Conservation (phyloP, 768 basidiomycete species). For the Agrocybe pediades region DNA sequence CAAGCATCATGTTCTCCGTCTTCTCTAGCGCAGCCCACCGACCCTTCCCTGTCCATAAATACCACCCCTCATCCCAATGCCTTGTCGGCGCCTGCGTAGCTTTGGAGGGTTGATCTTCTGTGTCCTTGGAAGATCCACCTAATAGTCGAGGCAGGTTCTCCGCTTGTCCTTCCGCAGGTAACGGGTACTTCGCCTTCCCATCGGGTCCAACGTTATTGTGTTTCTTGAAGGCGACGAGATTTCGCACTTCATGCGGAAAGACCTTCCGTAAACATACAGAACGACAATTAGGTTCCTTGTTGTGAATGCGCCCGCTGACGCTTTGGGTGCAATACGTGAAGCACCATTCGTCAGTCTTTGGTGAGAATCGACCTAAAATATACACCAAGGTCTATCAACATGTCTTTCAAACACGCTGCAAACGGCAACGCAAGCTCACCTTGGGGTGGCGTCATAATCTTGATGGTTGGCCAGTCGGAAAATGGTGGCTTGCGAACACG, state of each 20-base stretch:
- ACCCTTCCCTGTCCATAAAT: constrained; percentile 66
- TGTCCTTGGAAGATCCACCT: constrained; percentile 39
- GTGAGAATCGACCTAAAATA: constrained; percentile 52
- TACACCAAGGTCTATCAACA: constrained; percentile 3
- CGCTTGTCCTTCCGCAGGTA: constrained; percentile 69
- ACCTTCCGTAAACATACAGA: constrained; percentile 67
- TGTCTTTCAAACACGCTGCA: background rate
- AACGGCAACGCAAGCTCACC: constrained; percentile 29
- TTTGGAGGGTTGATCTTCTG: constrained; percentile 27
- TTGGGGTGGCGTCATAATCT: constrained; percentile 54
- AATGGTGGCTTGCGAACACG: constrained; percentile 38
- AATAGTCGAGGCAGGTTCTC: constrained; percentile 45
- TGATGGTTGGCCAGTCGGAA: constrained; percentile 53
- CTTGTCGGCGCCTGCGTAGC: constrained; percentile 40
- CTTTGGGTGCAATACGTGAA: constrained; percentile 64
- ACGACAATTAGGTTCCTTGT: constrained; percentile 54
- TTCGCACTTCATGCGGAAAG: constrained; percentile 66
- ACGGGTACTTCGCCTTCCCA: constrained; percentile 55
- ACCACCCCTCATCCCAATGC: constrained; percentile 77
- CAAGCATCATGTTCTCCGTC: constrained; percentile 58
- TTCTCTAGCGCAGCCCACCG: constrained; percentile 56
- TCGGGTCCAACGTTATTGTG: constrained; percentile 42
- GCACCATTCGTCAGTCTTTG: constrained; percentile 65
- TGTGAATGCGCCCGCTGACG: constrained; percentile 51
- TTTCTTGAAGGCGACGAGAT: constrained; percentile 45